phyloP scores from a whole-genome alignment of 2,329 filamentous ascomycete species.

The Fusarium citri region DNA sequence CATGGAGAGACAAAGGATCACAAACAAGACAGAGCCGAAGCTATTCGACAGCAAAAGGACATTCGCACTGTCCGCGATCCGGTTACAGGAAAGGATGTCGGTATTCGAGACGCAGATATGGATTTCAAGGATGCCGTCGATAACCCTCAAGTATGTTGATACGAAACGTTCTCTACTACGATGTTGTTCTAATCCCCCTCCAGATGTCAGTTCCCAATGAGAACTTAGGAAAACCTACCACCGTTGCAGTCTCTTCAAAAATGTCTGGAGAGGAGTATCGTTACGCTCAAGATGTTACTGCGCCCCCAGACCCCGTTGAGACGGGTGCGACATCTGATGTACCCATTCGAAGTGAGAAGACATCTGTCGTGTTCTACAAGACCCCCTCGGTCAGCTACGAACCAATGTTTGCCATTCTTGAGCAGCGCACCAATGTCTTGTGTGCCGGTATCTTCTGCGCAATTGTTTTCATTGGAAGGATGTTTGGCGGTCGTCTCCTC shows the following conservation, averaged over 20 bases:
- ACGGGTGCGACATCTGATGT: slow-evolving; percentile 90
- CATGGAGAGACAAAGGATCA: slow-evolving; percentile 58
- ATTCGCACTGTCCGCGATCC: slow-evolving; percentile 87
- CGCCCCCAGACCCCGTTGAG: slow-evolving; percentile 87
- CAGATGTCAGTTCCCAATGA: slow-evolving; percentile 86
- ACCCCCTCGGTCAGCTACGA: slow-evolving; percentile 91
- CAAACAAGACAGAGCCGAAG: slow-evolving; percentile 48
- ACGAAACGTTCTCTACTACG: rapidly evolving
- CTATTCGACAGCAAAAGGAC: slow-evolving; percentile 53
- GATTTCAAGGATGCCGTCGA: slow-evolving; percentile 76
- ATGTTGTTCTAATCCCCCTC: neutral
- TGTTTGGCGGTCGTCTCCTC: slow-evolving; percentile 81
- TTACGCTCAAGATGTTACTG: slow-evolving; percentile 86
- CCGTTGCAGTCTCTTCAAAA: slow-evolving; percentile 75
- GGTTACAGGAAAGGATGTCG: slow-evolving; percentile 85
- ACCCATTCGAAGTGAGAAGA: slow-evolving; percentile 95
- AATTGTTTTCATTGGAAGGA: slow-evolving; percentile 80
- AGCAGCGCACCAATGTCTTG: slow-evolving; percentile 78
- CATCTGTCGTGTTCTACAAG: slow-evolving; percentile 94
- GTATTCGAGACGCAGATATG: slow-evolving; percentile 84
- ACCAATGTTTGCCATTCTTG: slow-evolving; percentile 82
- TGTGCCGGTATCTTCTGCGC: slow-evolving; percentile 76
- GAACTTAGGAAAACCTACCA: slow-evolving; percentile 81
- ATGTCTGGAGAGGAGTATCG: slow-evolving; percentile 86
- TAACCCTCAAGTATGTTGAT: slow-evolving; percentile 71